phyloP scores from a whole-genome alignment of 192 early-diverging fungal species.

The Coemansia brasiliensis region DNA sequence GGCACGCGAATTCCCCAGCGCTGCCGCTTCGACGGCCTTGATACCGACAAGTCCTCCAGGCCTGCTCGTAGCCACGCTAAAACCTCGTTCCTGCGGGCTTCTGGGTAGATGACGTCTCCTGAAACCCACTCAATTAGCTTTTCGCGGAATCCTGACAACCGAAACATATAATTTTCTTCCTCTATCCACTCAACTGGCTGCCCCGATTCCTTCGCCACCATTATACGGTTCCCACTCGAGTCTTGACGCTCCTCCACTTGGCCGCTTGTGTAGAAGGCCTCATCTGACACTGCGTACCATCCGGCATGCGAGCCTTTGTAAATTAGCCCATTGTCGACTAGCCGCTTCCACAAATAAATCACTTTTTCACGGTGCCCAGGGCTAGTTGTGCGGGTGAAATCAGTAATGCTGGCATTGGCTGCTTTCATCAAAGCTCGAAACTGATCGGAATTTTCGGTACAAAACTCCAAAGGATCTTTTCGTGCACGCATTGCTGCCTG shows the following conservation, averaged over 20 bases:
- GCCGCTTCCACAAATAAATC: conserved; percentile 67
- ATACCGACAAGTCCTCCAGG: conserved; percentile 81
- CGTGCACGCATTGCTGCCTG: conserved; percentile 73
- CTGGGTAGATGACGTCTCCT: conserved; percentile 67
- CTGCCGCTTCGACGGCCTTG: conserved; percentile 72
- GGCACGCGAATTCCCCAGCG: conserved; percentile 94
- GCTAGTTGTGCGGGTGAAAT: conserved; percentile 88
- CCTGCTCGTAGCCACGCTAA: conserved; percentile 59
- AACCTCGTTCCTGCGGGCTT: conserved; percentile 64
- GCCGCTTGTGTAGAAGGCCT: conserved; percentile 78
- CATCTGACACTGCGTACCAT: conserved; percentile 96
- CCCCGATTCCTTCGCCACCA: conserved; percentile 75
- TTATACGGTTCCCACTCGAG: conserved; percentile 11
- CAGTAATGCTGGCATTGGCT: conserved; percentile 75
- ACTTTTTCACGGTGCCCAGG: conserved; percentile 70
- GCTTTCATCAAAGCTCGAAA: conserved; percentile 62
- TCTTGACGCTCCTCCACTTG: conserved; percentile 67
- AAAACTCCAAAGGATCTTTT: conserved; percentile 69
- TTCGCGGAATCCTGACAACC: conserved; percentile 64
- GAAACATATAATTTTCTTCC: conserved; percentile 95
- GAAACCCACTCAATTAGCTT: conserved; percentile 71
- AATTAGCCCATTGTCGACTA: conserved; percentile 72
- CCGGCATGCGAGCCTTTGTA: conserved; percentile 91
- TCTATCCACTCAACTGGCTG: conserved; percentile 83
- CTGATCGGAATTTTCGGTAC: conserved; percentile 65